A percentile compares a stretch with the other conserved stretches of the same genome.
Evolutionary conservation across 495 filamentous ascomycete genomes (phyloP).

Genomic region (Bryoglossum gracile): DNA sequence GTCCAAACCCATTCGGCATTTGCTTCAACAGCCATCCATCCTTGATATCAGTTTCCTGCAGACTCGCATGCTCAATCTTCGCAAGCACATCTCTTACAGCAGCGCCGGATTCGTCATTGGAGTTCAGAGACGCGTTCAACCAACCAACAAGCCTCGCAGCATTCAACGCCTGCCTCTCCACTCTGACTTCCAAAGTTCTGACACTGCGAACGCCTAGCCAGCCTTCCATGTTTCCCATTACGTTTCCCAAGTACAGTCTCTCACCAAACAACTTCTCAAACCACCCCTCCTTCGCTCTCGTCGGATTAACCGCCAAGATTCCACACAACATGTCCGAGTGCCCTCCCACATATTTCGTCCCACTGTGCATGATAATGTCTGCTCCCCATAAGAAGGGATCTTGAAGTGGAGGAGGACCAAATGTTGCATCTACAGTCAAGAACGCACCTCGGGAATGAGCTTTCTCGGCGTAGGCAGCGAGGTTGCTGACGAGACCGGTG

Average conservation of each 20-base stretch:
- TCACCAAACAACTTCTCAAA: constrained; percentile 50
- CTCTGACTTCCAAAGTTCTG: constrained; percentile 77
- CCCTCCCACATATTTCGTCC: constrained; percentile 93
- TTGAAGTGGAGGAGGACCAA: constrained; percentile 83
- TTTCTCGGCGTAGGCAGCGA: constrained; percentile 57
- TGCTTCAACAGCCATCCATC: constrained; percentile 73
- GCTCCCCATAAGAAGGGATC: constrained; percentile 77
- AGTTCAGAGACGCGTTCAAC: constrained; percentile 45
- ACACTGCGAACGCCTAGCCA: constrained; percentile 87
- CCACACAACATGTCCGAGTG: constrained; percentile 89
- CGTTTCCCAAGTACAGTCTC: constrained; percentile 65
- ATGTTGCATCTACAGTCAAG: constrained; percentile 84
- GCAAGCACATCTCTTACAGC: constrained; percentile 46
- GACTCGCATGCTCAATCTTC: constrained; percentile 64
- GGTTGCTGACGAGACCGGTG: constrained; percentile 67
- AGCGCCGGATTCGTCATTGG: constrained; percentile 16
- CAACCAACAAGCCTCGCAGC: constrained; percentile 62
- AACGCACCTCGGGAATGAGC: constrained; percentile 66
- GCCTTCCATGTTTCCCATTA: constrained; percentile 85
- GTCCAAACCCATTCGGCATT: constrained; percentile 87
- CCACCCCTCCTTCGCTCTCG: constrained; percentile 43
- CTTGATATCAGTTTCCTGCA: constrained; percentile 52
- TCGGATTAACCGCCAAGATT: constrained; percentile 55
- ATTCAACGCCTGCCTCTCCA: constrained; percentile 64
- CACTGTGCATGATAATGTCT: constrained; percentile 83